Base-by-base conservation (phyloP, 371 early-diverging fungal species). In the Mucor saturninus region DNA sequence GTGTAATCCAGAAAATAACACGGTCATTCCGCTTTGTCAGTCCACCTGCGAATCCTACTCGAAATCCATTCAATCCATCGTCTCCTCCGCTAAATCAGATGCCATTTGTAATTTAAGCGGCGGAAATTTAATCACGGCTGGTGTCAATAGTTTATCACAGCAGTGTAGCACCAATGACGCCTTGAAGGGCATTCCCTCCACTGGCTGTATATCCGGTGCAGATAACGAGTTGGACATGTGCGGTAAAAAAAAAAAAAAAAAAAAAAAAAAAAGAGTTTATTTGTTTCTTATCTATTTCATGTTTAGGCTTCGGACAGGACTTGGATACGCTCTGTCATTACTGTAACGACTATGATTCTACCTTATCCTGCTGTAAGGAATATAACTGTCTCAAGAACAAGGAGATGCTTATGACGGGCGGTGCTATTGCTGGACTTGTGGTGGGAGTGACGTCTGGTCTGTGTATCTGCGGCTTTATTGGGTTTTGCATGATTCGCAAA, bases 211-310 rank as follows among this genome's bases (percentile, higher is more conserved):
- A 14, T 64, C 67, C 0, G 75, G 73, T 11, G 58, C 60, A 35
- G 79, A 67, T 13, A 69, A 73, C 60, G 79, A 78, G 43, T 65
- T 68, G n/a, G 64, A 64, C 29, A 65, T 69, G 43, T 78, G 79
- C 62, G 79, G 79, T 78, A 73, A 61, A 43, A 15, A 43, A 35
- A 5, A 10, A 1, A 35, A 2, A 26, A 21, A 26, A 8, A 48
- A 14, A 28, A 28, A 26, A 28, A 48, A 29, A 31, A 42, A 6
- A 43, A 11, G 30, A 54, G 10, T 30, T n/a, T n/a, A n/a, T n/a
- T 21, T 32, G 9, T 48, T 35, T 35, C 8, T 35, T 35, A 6
- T 35, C 8, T 35, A 35, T 35, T 35, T 35, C n/a, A n/a, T 46
- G 11, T 21, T 11, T 49, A 67, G 67, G 67, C 2, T 67, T 67